Conservation (phyloP, 306 rosid genomes). For the Vicia sativa region DNA sequence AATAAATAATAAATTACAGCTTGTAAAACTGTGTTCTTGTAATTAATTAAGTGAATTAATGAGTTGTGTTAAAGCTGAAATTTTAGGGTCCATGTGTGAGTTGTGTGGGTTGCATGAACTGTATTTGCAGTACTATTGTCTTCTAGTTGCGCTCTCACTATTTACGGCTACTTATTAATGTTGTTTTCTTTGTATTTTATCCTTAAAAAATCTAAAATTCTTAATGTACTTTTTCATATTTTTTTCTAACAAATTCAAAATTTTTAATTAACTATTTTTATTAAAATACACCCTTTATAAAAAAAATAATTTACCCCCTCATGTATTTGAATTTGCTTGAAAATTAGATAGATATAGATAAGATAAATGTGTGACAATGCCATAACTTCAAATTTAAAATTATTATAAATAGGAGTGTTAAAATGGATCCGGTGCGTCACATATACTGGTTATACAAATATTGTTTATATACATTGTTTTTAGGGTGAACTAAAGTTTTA, state of each 20-base stretch:
- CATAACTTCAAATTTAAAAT: not conserved
- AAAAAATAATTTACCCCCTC: not conserved
- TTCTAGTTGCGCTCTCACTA: constrained; percentile 24
- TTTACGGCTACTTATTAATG: constrained; percentile 26
- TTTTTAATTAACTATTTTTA: not conserved
- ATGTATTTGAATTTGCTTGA: not conserved
- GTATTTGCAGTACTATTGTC: constrained; percentile 34
- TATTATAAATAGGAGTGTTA: not conserved
- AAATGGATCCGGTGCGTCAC: too few relatives aligned
- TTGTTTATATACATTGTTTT: too few relatives aligned
- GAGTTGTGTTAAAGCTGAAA: constrained; percentile 8
- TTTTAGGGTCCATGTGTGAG: constrained; percentile 41
- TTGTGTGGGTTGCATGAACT: constrained; percentile 43
- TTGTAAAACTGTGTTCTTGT: constrained; percentile 23
- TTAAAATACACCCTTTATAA: not conserved
- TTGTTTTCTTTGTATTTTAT: not conserved
- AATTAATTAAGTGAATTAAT: not conserved
- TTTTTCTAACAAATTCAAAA: not conserved
- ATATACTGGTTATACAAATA: too few relatives aligned
- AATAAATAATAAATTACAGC: not conserved
- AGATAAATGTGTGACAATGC: not conserved
- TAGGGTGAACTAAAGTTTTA: too few relatives aligned
- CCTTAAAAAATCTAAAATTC: not conserved
- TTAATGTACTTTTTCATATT: not conserved
- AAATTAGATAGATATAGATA: not conserved